Conservation (phyloP, 2,329 filamentous ascomycete species). For the Leptographium flavum region DNA sequence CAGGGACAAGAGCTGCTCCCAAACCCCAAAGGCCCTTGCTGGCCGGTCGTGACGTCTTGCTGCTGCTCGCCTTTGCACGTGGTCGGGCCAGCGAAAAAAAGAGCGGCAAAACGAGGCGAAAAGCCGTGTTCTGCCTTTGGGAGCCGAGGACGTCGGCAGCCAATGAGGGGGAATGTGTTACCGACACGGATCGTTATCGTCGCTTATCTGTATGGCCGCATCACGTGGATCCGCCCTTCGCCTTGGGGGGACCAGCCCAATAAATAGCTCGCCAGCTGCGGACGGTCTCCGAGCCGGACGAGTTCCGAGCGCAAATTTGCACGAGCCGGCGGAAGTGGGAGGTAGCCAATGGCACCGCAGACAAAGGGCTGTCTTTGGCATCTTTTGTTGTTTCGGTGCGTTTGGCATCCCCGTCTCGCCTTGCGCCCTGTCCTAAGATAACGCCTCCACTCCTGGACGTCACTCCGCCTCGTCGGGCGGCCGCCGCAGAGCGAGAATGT, state of each 20-base stretch:
- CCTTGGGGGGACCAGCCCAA: no score
- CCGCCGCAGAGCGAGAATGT: conserved; percentile 48
- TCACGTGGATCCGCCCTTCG: no score
- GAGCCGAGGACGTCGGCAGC: conserved; percentile 3
- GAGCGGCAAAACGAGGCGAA: background rate
- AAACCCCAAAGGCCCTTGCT: no score
- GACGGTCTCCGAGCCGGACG: no score
- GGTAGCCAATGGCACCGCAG: no score
- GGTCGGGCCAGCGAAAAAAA: background rate
- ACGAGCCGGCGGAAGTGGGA: no score
- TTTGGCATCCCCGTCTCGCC: background rate
- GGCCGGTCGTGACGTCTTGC: background rate
- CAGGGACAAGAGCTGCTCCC: background rate
- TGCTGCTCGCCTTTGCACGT: background rate
- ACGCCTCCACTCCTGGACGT: background rate
- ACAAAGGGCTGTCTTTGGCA: no score
- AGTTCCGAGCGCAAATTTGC: no score
- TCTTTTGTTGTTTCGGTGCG: no score
- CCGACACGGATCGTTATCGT: conserved; percentile 5
- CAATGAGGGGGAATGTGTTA: conserved; percentile 10
- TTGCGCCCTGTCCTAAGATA: no score
- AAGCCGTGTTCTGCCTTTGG: background rate
- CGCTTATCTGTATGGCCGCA: background rate
- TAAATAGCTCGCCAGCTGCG: no score
- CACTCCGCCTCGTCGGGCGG: no score